Base-by-base conservation (phyloP, 2,329 filamentous ascomycete species). In the Aspergillus clavatus region DNA sequence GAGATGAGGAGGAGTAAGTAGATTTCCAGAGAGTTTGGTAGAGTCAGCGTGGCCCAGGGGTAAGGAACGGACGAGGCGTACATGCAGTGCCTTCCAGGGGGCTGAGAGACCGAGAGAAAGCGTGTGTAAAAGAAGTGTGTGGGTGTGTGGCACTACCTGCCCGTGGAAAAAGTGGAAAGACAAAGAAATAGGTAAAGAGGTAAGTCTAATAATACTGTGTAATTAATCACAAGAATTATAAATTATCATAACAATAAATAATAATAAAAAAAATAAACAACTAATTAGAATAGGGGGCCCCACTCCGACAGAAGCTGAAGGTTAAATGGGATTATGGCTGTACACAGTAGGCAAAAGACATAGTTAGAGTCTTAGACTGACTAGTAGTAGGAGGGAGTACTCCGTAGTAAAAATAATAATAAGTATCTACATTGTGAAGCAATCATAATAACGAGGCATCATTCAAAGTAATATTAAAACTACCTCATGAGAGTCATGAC, bases 1-100 rank as follows among this genome's bases (percentile, higher is more conserved):
- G 54, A 52, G 55, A 50, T 52, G 51, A 43, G 51, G 42, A 48
- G 49, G 52, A 47, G 47, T 43, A 53, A 52, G 46, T 50, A 46
- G 42, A 48, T 43, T 49, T 16, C 38, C 42, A 43, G 37, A 45
- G 38, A 40, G 38, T 24, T 24, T 11, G 23, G 11, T 16, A 39
- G 22, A 39, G n/a, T 16, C 14, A 39, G 11, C 40, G 42, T 45
- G 43, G 55, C 45, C 47, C 47, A 47, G 43, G 48, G 49, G 45
- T 35, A 42, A 39, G 48, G 42, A 42, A 23, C 23, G 43, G 40
- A 38, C 36, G 28, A 51, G 31, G 27, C n/a, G 14, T 12, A 26
- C 38, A n/a, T 39, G 42, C 37, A 43, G 46, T 40, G 40, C 43
- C 45, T 48, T 45, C 45, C 46, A 51, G 48, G 49, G 46, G 40